Base-by-base conservation (phyloP, 495 filamentous ascomycete species). In the Antarctomyces pellizariae region DNA sequence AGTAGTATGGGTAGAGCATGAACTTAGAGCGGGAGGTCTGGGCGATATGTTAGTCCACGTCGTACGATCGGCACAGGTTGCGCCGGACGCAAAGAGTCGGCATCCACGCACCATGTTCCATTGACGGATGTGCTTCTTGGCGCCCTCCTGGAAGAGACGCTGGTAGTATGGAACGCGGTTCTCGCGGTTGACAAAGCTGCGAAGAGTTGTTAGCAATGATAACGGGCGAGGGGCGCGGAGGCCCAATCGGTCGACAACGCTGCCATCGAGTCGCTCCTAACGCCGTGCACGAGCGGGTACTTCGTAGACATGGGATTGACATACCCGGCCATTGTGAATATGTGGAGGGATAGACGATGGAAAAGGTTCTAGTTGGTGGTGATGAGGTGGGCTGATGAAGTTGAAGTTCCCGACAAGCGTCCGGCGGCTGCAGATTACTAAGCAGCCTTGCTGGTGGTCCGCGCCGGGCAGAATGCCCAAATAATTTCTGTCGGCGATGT, bases 81-180 rank as follows among this genome's bases (percentile, higher is more conserved):
- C 23, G 1, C 5, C 14, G 9, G 10, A 11, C 13, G 13, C 8
- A 24, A 18, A 17, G 34, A 5, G 24, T 19, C 30, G 22, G 24
- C 16, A 7, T 28, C 5, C 5, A 66, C 74, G 53, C 49, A 90
- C 82, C 57, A 89, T 80, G 49, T 63, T 64, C 80, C 80, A 91
- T 50, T 80, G 56, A 47, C 82, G 68, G 39, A 69, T 56, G 44
- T 78, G 54, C 26, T 47, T 37, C 13, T 44, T 70, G 50, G 77
- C 75, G 40, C 83, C 67, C 25, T 61, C 54, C 56, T 90, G 80
- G 59, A 79, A 84, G 23, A 73, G 51, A 36, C 67, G 59, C 62
- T 92, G 82, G 53, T 78, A 74, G 47, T 72, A 50, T 18, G 70
- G 76, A 43, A 91, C 82, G 47, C 67, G 67, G 67, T 92, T 92